Conservation (phyloP, 1,139 yeast genomes). For the Candida dubliniensis region DNA sequence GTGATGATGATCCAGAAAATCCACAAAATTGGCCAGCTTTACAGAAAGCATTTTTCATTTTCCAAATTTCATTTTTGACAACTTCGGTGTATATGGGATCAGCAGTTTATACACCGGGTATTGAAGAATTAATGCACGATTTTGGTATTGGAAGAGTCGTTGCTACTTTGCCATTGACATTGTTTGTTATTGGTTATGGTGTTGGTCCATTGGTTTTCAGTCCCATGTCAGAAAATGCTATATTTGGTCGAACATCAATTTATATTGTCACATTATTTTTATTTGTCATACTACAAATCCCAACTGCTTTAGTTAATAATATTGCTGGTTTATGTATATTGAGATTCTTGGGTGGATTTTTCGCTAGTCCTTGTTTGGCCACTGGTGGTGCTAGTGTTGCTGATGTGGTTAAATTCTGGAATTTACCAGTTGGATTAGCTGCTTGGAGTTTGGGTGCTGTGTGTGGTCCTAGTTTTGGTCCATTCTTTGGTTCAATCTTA, state of each 20-base stretch:
- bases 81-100: constrained; percentile 28
- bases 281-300: constrained; percentile 35
- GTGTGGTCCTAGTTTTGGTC: constrained; percentile 36
- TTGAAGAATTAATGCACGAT: constrained; percentile 37
- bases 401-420: constrained; percentile 26
- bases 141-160: constrained; percentile 44
- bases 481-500: constrained; percentile 31
- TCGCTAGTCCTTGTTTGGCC: constrained; percentile 37
- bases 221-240: constrained; percentile 51
- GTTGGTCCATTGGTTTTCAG: constrained; percentile 55
- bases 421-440: constrained; percentile 29
- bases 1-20: constrained; percentile 31
- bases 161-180: constrained; percentile 43
- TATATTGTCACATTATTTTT: constrained; percentile 29
- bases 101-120: constrained; percentile 32
- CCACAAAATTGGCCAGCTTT: constrained; percentile 30
- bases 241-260: constrained; percentile 53
- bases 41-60: constrained; percentile 20
- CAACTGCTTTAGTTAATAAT: constrained; percentile 30
- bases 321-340: constrained; percentile 33
- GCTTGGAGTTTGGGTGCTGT: constrained; percentile 34
- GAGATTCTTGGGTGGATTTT: constrained; percentile 35
- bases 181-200: constrained; percentile 55
- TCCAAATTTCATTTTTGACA: constrained; percentile 24
- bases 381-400: constrained; percentile 40